phyloP scores from a whole-genome alignment of 1,139 yeast species.

The Kodamaea alishanica region DNA sequence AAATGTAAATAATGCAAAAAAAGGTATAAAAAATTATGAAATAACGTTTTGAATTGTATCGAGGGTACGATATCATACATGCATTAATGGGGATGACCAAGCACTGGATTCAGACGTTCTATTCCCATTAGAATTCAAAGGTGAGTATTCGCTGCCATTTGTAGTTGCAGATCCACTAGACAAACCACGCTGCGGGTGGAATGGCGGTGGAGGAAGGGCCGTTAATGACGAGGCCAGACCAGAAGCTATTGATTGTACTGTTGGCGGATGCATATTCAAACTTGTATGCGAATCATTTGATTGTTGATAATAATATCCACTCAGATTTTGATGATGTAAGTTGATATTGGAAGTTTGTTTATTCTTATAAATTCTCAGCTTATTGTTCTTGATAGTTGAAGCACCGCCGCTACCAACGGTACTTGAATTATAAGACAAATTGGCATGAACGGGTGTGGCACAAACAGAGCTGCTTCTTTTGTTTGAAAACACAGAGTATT shows the following conservation, averaged over 20 bases:
- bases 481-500: conserved; percentile 37
- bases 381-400: conserved; percentile 6
- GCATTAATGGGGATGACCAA: conserved; percentile 18
- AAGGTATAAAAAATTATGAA: no score
- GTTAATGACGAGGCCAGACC: conserved; percentile 1
- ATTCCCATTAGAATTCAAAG: conserved; percentile 10
- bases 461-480: conserved; percentile 25
- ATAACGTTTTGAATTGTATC: no score
- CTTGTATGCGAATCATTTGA: conserved; percentile 9
- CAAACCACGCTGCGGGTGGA: conserved; percentile 4
- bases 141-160: conserved; percentile 13
- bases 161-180: conserved; percentile 7
- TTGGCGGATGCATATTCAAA: conserved; percentile 7
- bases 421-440: conserved; percentile 1
- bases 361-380: conserved; percentile 15
- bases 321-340: conserved; percentile 5
- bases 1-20: no score
- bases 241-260: conserved; percentile 5
- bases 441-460: conserved; percentile 28
- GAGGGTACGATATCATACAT: conserved; percentile 6
- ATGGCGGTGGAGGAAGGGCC: conserved; percentile 9
- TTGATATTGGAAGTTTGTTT: conserved; percentile 5
- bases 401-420: conserved; percentile 3
- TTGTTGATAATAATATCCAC: not conserved
- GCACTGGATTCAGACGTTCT: conserved; percentile 14